Evolutionary conservation across 2,329 filamentous ascomycete genomes (phyloP).

Genomic region (Trichoderma guizhouense): DNA sequence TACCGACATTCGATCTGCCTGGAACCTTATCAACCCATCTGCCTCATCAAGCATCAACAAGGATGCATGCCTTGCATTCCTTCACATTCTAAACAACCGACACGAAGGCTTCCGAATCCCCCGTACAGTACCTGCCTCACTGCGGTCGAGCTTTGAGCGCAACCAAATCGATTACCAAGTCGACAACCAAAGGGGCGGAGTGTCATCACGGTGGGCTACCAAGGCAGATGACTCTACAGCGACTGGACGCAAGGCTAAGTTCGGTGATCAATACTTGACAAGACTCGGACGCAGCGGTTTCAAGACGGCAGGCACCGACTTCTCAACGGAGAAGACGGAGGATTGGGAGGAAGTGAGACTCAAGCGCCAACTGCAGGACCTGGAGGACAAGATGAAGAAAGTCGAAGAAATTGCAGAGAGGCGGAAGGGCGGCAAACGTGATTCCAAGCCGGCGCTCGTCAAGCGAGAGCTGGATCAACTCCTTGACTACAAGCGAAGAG

Average conservation of each 20-base stretch:
- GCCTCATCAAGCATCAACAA: slow-evolving; percentile 82
- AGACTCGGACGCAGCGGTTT: slow-evolving; percentile 81
- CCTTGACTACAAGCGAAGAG: slow-evolving; percentile 87
- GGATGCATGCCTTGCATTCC: slow-evolving; percentile 88
- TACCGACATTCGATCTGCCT: slow-evolving; percentile 82
- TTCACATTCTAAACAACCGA: slow-evolving; percentile 94
- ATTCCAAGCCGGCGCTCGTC: slow-evolving; percentile 82
- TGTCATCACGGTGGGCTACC: slow-evolving; percentile 72
- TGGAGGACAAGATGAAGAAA: slow-evolving; percentile 82
- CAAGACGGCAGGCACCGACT: slow-evolving; percentile 84
- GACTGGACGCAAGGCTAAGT: slow-evolving; percentile 91
- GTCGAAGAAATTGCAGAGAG: slow-evolving; percentile 72
- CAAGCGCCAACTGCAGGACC: slow-evolving; percentile 84
- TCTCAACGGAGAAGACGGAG: slow-evolving; percentile 77
- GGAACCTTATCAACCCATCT: slow-evolving; percentile 96
- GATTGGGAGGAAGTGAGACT: slow-evolving; percentile 98
- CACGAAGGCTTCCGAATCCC: slow-evolving; percentile 95
- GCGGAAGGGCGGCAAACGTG: slow-evolving; percentile 60
- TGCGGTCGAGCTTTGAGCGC: slow-evolving; percentile 87
- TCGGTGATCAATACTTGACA: slow-evolving; percentile 93
- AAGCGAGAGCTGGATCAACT: slow-evolving; percentile 93
- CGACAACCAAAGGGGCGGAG: slow-evolving; percentile 65
- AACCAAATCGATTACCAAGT: slow-evolving; percentile 96
- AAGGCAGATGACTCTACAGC: slow-evolving; percentile 74
- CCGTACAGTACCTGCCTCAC: slow-evolving; percentile 83